Base-by-base conservation (phyloP, 345 rosid species). In the Passiflora organensis region DNA sequence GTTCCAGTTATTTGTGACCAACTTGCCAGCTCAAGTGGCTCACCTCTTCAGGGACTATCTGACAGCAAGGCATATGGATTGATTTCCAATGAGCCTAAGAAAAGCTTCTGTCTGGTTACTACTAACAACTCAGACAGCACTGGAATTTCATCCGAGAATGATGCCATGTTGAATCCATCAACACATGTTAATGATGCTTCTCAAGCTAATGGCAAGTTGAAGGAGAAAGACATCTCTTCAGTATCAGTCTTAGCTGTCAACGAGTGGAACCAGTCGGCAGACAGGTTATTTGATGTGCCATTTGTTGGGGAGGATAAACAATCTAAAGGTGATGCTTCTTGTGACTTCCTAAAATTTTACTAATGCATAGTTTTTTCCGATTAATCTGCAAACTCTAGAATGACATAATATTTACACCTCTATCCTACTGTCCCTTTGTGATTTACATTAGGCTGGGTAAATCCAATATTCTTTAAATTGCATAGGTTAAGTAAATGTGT, bases 281-380 rank as follows among this genome's bases (percentile, higher is more conserved):
- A 81, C 32, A 68, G 44, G 59, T 76, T 87, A 70, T 83, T 80
- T 51, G 93, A 94, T 58, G 93, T 87, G 71, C 97, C 97, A n/a
- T 75, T 85, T 55, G 64, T 76, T 53, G 85, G 78, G 58, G 96
- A 79, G 32, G 89, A 68, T 36, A 87, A 82, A 59, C 77, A 68
- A 23, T 62, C 83, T 53, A 60, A 85, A 80, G 96, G 96, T 94
- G 83, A 58, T 57, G 36, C 34, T 52, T n/a, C 47, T 39, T 50
- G 6, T 13, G 13, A 44, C 62, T 39, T 20, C 53, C 8, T n/a
- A n/a, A 19, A 28, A 53, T 8, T 28, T 28, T 28, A 2, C 34
- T 28, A 32, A 22, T 15, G 44, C 19, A 34, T 19, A 36, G 36
- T 19, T 11, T 15, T 23, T 17, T 0, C 22, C 9, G n/a, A n/a